phyloP scores from a whole-genome alignment of 257 asterid species.

The Fraxinus quadrangulata region DNA sequence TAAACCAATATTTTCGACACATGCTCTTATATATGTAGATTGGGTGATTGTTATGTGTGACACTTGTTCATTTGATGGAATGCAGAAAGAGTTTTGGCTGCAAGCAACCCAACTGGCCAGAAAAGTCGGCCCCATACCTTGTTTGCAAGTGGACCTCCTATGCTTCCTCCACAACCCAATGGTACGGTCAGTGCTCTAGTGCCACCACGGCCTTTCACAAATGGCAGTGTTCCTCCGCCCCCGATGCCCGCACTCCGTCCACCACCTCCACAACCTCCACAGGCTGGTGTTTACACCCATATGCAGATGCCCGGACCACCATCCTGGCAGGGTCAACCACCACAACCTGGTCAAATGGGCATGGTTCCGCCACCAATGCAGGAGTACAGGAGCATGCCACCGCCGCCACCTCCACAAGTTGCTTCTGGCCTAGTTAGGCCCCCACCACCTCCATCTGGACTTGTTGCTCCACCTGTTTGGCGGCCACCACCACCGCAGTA shows the following conservation, averaged over 20 bases:
- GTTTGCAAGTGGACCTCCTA: constrained; percentile 97
- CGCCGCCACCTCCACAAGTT: constrained; percentile 70
- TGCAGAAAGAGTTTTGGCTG: constrained; percentile 89
- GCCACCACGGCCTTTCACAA: constrained; percentile 77
- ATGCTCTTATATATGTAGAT: background rate
- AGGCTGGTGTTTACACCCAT: constrained; percentile 47
- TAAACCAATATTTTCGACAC: background rate
- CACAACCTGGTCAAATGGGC: constrained; percentile 47
- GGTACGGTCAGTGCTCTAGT: constrained; percentile 48
- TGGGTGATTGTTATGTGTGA: background rate
- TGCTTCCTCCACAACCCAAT: constrained; percentile 60
- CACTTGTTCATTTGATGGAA: constrained; percentile 9
- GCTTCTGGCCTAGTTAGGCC: constrained; percentile 55
- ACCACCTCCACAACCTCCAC: constrained; percentile 61
- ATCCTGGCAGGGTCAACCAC: constrained; percentile 79
- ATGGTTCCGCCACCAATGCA: constrained; percentile 65
- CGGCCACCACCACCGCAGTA: constrained; percentile 88
- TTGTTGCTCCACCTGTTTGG: constrained; percentile 66
- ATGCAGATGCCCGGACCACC: constrained; percentile 63
- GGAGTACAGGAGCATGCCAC: constrained; percentile 78
- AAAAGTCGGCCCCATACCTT: constrained; percentile 89
- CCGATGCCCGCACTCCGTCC: constrained; percentile 54
- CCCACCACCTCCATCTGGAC: constrained; percentile 75
- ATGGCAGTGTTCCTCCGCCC: constrained; percentile 66
- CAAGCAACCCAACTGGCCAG: constrained; percentile 76